These are phyloP conservation scores for barley (Hordeum vulgare) DNA, from an alignment of 176 grass and related monocot genomes.

Conservation along the genomic window MorexV3_pseudomolecules_assembly NC_058519.1:423508105-423508604, in stretches of 20 bases:
- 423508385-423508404: slow-evolving; percentile 25
- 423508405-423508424: slow-evolving; percentile 9
- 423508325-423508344: neutral
- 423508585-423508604: slow-evolving; percentile 29
- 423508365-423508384: slow-evolving; percentile 9
- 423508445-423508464: slow-evolving; percentile 22
- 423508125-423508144: neutral
- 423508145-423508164: neutral
- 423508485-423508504: neutral
- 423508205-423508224: slow-evolving; percentile 34
- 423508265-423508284: slow-evolving; percentile 31
- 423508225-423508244: slow-evolving; percentile 10
- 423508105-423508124: neutral
- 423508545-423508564: slow-evolving; percentile 32
- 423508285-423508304: slow-evolving; percentile 1
- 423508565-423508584: slow-evolving; percentile 21
- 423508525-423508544: neutral
- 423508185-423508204: neutral
- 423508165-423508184: neutral
- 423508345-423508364: slow-evolving; percentile 28
- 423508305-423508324: neutral
- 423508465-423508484: slow-evolving; percentile 19
- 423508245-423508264: slow-evolving; percentile 28
- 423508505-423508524: neutral
- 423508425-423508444: slow-evolving; percentile 20